Base-by-base conservation (phyloP, 225 moss, liverwort and hornwort genomes). In the Pseudisothecium myosuroides region DNA sequence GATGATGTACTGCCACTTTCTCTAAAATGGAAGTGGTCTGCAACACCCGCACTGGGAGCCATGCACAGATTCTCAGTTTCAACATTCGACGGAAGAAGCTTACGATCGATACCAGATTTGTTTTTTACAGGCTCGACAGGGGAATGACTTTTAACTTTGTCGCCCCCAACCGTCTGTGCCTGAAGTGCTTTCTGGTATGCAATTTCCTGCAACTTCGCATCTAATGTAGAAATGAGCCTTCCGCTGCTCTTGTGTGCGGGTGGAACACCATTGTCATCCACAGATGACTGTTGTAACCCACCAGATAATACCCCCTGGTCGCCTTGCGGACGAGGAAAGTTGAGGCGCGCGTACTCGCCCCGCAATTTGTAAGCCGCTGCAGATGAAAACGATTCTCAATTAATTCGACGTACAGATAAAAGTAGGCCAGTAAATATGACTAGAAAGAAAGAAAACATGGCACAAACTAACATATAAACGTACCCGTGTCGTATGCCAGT, bases 341-440 rank as follows among this genome's bases (percentile, higher is more conserved):
- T 98, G 11, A 97, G 97, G 66, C 95, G 93, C 5, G 98, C 97
- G 60, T 95, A 95, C n/a, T 95, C 98, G 34, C 98, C 98, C 10
- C 98, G 85, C 32, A 98, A 69, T 73, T 98, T 96, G 84, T 93
- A 98, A 10, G 98, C 98, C 28, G 98, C 94, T 94, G 92, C 88
- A 69, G 2, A 36, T 14, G 19, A 20, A 27, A 7, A 39, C 0
- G 50, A 2, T 1, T 6, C 9, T 13, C 20, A 9, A 9, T 86
- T 11, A 80, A 9, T 16, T 16, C 34, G 6, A 24, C 9, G 2
- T 23, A 4, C 1, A 8, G 1, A 2, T 4, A 21, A 2, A 6
- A 26, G 18, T 0, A 32, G 37, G 14, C 2, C 71, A 49, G 27
- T 22, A 11, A 3, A 31, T 36, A 20, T 2, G 15, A 29, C 15